Evolutionary conservation across 768 basidiomycete species (phyloP).

Genomic region (Strobilomyces confusus): DNA sequence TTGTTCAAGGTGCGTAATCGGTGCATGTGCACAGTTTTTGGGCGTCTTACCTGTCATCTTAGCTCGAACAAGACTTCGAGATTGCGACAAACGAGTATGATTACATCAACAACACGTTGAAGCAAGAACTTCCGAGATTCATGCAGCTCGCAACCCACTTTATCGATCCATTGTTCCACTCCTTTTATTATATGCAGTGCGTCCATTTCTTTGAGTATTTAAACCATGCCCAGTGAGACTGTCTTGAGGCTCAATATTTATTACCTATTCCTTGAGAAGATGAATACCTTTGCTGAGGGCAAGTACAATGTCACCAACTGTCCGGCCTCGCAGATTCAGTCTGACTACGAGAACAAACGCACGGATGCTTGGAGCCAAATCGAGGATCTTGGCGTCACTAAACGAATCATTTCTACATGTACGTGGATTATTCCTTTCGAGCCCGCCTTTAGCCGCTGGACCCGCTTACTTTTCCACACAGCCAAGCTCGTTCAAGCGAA

Average conservation of each 20-base stretch:
- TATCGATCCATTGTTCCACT: conserved; percentile 96
- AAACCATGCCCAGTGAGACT: not conserved
- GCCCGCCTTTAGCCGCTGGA: not conserved
- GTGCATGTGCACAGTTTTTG: not conserved
- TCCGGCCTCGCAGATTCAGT: conserved; percentile 64
- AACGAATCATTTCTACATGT: conserved; percentile 85
- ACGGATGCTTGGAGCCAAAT: conserved; percentile 77
- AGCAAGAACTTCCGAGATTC: conserved; percentile 92
- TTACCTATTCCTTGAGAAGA: conserved; percentile 92
- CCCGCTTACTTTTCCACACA: conserved; percentile 27
- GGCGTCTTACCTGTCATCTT: not conserved
- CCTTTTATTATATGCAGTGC: conserved; percentile 99
- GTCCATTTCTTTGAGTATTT: conserved; percentile 32
- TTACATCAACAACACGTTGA: conserved; percentile 84
- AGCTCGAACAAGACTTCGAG: conserved; percentile 97
- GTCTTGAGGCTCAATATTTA: conserved; percentile 77
- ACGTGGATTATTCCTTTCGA: conserved; percentile 29
- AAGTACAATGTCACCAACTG: conserved; percentile 72
- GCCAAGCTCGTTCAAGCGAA: conserved; percentile 66
- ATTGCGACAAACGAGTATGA: conserved; percentile 90
- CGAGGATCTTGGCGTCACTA: conserved; percentile 77
- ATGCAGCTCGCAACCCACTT: conserved; percentile 83
- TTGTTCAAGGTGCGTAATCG: conserved; percentile 73
- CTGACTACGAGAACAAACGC: conserved; percentile 76
- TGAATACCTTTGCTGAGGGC: conserved; percentile 78